Evolutionary conservation across 2,329 filamentous ascomycete genomes (phyloP), one percentile per base, ranked within the genome.

Genomic region (Fragosphaeria purpurea): DNA sequence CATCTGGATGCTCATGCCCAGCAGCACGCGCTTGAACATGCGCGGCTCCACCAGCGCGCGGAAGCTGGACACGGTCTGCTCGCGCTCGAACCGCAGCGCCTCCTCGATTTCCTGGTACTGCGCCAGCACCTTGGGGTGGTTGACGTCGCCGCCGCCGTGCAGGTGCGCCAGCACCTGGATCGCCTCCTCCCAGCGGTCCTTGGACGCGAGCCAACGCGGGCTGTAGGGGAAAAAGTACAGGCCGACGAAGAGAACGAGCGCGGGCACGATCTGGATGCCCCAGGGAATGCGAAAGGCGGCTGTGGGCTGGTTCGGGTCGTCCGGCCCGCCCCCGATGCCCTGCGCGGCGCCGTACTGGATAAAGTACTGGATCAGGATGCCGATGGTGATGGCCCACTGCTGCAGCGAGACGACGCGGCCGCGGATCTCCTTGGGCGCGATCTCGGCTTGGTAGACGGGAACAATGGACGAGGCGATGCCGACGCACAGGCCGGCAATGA

Each of bases 401-500:
- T 86, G 82, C 4, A 84, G 66, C 2, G 75, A 76, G 12, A 86
- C 77, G 3, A 84, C 74, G 9, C 79, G 72, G 7, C 81, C 81
- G 48, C 77, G 72, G 48, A 74, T 74, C 56, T 75, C 73, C 56
- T 74, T 76, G 13, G 75, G 73, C 0, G 74, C 82, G 13, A 86
- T 71, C 62, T 87, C 85, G 47, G 80, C 75, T 55, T 85, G 78
- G 62, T 86, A 87, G 22, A 86, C 77, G 0, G 82, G 82, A 2
- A 86, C 83, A 58, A 86, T 43, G 7, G 83, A 80, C 33, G 82
- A 86, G 56, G 80, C 80, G 58, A 89, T 87, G 53, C 86, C 86
- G 50, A 89, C 83, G 51, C 81, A 82, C 57, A 88, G 60, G 41
- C 86, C 86, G 55, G 85, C 83, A 63, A 89, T 78, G 55, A 84